Base-by-base conservation (phyloP, 2,329 filamentous ascomycete genomes). In the Arthrobotrys pseudoclavata region DNA sequence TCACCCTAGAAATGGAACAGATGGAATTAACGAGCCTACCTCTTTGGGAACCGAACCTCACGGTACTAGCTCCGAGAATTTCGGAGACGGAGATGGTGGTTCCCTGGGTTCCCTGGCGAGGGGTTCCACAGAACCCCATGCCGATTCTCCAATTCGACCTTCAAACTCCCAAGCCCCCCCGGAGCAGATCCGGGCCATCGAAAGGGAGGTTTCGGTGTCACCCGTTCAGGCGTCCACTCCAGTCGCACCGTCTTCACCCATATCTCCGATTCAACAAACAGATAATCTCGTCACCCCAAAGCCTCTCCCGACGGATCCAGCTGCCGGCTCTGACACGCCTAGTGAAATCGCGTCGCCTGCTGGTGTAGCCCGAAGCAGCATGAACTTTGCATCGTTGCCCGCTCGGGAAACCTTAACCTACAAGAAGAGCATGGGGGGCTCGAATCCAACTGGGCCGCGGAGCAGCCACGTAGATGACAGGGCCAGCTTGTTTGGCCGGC, bases 311-410 rank as follows among this genome's bases (percentile, higher is more conserved):
- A 79, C 80, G 4, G 82, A 84, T 31, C 81, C 83, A 15, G 82
- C 83, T 55, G 87, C 88, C 45, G 88, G 88, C n/a, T 69, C 75
- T 2, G 75, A 78, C 22, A 71, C 75, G 10, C 75, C 75, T 6
- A 78, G 75, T 29, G 67, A 71, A 42, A 61, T 80, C 91, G 95
- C 76, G 12, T 78, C 75, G 3, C 75, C 75, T 3, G 45, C 63
- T 13, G 60, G 53, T 29, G 34, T 78, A 31, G 48, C 69, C 2
- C 98, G 98, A 86, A 97, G 94, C 84, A 98, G 95, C 83, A 87
- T 99, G 76, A 97, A 92, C 75, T 98, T 99, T 84, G 93, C 96
- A 42, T 93, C 96, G 18, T 86, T 99, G 12, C 96, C 96, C 31
- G 94, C 95, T 1, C 89, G 96, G 78, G 95, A 98, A 82, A 95